Conservation (phyloP, 495 filamentous ascomycete species). For the Sporormia fimetaria region DNA sequence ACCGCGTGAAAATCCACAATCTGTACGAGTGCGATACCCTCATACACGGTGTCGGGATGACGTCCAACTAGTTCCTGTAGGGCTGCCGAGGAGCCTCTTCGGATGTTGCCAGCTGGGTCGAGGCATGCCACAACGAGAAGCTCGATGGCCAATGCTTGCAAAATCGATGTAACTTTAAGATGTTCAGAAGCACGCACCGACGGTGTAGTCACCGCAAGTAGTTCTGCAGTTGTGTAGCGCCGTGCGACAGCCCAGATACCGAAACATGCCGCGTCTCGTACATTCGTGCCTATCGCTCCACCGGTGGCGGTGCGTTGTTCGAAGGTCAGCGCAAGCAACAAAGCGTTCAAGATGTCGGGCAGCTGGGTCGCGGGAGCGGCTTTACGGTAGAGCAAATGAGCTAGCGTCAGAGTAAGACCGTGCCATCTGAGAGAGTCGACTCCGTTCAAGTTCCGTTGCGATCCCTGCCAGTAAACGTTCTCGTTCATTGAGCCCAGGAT, state of each 20-base stretch:
- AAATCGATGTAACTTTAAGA: conserved; percentile 36
- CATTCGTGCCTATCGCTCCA: conserved; percentile 73
- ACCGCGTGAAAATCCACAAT: conserved; percentile 88
- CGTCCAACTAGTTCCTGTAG: conserved; percentile 89
- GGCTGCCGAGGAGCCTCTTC: conserved; percentile 82
- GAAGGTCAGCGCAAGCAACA: conserved; percentile 67
- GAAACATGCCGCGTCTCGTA: conserved; percentile 93
- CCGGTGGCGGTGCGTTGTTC: conserved; percentile 76
- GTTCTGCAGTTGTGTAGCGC: conserved; percentile 70
- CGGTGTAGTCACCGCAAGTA: conserved; percentile 46
- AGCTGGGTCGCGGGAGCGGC: conserved; percentile 58
- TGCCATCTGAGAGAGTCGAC: conserved; percentile 84
- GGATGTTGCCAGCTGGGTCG: conserved; percentile 84
- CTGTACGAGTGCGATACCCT: conserved; percentile 78
- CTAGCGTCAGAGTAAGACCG: conserved; percentile 74
- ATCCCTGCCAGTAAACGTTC: conserved; percentile 59
- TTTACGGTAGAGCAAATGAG: conserved; percentile 69
- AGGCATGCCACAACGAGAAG: conserved; percentile 72
- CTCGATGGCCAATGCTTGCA: conserved; percentile 69
- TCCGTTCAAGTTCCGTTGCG: conserved; percentile 50
- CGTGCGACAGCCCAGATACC: conserved; percentile 87
- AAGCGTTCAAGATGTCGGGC: conserved; percentile 53
- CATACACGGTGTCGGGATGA: conserved; percentile 68
- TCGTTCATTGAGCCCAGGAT: conserved; percentile 63
- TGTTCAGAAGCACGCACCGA: conserved; percentile 16